Conservation (phyloP, 139 green algal species). For the Chlorella sp. region DNA sequence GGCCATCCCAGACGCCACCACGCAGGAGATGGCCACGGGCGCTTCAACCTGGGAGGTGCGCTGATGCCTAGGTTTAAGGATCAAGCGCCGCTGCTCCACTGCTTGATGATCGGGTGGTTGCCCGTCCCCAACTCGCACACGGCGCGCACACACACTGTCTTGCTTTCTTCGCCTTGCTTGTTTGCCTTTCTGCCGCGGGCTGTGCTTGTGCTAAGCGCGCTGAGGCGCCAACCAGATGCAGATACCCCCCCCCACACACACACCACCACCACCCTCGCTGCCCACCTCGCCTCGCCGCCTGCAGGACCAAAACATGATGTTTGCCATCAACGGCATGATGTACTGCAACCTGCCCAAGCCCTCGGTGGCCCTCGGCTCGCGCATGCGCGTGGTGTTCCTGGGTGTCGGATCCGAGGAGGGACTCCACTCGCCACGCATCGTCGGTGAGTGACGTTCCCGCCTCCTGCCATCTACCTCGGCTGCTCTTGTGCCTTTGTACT, state of each 20-base stretch:
- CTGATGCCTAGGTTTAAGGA: too few species aligned
- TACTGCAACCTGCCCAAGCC: conserved; percentile 39
- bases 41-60: too few species aligned
- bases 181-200: neutral
- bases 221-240: neutral
- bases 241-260: neutral
- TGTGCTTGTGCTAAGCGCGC: neutral
- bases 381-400: neutral
- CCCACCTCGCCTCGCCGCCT: conserved; percentile 1
- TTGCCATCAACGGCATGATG: conserved; percentile 54
- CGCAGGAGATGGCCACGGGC: too few species aligned
- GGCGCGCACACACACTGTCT: too few species aligned
- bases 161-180: neutral
- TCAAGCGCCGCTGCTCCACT: too few species aligned
- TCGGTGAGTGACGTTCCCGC: conserved; percentile 1
- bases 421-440: conserved; percentile 3
- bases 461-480: too few species aligned
- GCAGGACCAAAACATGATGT: conserved; percentile 49
- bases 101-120: too few species aligned
- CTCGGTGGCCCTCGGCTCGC: neutral
- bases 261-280: neutral
- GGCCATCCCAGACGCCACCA: too few species aligned
- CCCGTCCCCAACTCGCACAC: too few species aligned
- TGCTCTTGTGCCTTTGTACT: too few species aligned
- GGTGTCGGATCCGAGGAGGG: conserved; percentile 10